phyloP scores from a whole-genome alignment of 2,329 filamentous ascomycete genomes.

The Chrysosphaeria jannelii region DNA sequence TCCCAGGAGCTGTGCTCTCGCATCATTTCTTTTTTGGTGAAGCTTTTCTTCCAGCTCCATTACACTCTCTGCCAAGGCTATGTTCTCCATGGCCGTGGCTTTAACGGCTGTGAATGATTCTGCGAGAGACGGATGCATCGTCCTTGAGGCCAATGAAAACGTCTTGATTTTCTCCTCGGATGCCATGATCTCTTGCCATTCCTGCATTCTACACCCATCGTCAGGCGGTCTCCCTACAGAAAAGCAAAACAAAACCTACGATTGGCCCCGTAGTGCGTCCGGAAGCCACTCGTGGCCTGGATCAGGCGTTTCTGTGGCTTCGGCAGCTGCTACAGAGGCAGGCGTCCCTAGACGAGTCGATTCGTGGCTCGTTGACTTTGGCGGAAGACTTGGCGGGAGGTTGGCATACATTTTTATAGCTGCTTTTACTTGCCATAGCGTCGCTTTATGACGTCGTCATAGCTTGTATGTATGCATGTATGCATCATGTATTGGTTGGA shows the following conservation, averaged over 20 bases:
- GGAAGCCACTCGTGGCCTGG: slow-evolving; percentile 54
- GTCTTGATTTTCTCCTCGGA: slow-evolving; percentile 37
- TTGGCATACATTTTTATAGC: slow-evolving; percentile 16
- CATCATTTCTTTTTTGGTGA: slow-evolving; percentile 30
- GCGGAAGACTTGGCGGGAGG: slow-evolving; percentile 36
- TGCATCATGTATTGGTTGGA: neutral
- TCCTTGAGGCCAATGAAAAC: slow-evolving; percentile 34
- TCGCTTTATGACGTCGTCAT: no score
- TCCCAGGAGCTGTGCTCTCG: slow-evolving; percentile 55
- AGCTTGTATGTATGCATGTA: neutral
- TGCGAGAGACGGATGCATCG: slow-evolving; percentile 40
- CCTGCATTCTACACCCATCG: slow-evolving; percentile 29
- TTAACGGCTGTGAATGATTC: slow-evolving; percentile 34
- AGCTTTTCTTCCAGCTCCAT: slow-evolving; percentile 26
- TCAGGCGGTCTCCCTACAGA: neutral
- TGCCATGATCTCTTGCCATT: slow-evolving; percentile 40
- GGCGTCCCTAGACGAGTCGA: slow-evolving; percentile 36
- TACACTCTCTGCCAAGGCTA: slow-evolving; percentile 34
- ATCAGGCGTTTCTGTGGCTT: slow-evolving; percentile 16
- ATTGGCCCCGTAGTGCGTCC: slow-evolving; percentile 45
- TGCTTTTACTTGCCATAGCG: no score
- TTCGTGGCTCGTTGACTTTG: slow-evolving; percentile 41
- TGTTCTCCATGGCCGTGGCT: slow-evolving; percentile 37
- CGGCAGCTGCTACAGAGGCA: slow-evolving; percentile 10
- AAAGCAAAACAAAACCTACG: slow-evolving; percentile 20